Evolutionary conservation across 2,329 filamentous ascomycete genomes (phyloP).

Genomic region (Scopulariopsis brevicaulis): DNA sequence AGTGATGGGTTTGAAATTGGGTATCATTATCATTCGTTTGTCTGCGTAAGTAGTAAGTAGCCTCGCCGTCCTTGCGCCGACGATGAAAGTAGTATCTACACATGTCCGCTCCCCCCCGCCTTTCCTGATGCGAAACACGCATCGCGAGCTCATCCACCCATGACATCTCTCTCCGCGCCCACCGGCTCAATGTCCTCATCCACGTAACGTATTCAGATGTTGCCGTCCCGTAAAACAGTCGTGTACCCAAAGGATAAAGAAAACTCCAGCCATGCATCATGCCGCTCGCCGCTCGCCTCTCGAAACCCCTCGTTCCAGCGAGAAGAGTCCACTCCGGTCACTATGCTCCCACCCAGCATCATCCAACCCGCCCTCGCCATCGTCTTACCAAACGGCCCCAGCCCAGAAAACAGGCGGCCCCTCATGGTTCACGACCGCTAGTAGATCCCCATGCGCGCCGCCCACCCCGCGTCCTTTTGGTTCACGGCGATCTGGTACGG

Average conservation of each 20-base stretch:
- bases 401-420: neutral
- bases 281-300: neutral
- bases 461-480: slow-evolving; percentile 70
- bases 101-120: neutral
- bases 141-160: neutral
- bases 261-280: neutral
- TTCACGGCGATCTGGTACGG: slow-evolving; percentile 89
- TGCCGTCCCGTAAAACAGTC: neutral
- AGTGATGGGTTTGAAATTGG: neutral
- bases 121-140: neutral
- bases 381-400: too few relatives aligned
- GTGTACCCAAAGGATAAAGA: neutral
- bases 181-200: neutral
- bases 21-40: neutral
- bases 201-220: too few relatives aligned
- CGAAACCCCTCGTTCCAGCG: neutral
- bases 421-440: slow-evolving; percentile 17
- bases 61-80: neutral
- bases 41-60: neutral
- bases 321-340: neutral
- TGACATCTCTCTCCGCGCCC: too few relatives aligned
- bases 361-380: neutral
- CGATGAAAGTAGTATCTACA: neutral
- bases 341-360: neutral
- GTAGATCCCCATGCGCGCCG: slow-evolving; percentile 67